These are phyloP conservation scores for Epichloe scottii DNA, from an alignment of 2,329 filamentous ascomycete genomes.

Conservation along the genomic window DNA sequence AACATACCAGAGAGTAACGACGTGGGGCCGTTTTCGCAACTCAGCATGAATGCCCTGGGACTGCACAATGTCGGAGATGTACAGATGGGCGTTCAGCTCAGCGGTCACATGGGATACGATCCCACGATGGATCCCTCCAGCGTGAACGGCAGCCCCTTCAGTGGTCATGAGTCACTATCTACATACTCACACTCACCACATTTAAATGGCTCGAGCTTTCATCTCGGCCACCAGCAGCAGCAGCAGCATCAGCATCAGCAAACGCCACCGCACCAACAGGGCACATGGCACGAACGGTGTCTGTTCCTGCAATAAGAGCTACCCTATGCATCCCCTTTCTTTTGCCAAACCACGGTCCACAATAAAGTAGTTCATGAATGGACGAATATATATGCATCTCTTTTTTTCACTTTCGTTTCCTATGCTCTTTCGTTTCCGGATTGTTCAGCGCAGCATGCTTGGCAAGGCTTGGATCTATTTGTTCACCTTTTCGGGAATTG, in stretches of 20 bases:
- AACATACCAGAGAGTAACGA: slow-evolving; percentile 13
- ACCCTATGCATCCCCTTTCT: not conserved
- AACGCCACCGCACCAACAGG: not conserved
- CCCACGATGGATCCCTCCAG: slow-evolving; percentile 20
- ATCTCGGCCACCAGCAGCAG: slow-evolving; percentile 5
- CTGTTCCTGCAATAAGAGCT: slow-evolving; percentile 8
- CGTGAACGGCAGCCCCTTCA: slow-evolving; percentile 23
- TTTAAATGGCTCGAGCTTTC: slow-evolving; percentile 8
- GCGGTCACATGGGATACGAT: slow-evolving; percentile 15
- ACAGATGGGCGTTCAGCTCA: slow-evolving; percentile 14
- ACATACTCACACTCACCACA: slow-evolving; percentile 24
- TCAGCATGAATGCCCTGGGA: slow-evolving; percentile 18
- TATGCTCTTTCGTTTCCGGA: not conserved
- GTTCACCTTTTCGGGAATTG: not conserved
- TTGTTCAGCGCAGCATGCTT: not conserved
- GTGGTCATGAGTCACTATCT: slow-evolving; percentile 23
- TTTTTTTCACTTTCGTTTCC: not conserved
- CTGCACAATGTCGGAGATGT: slow-evolving; percentile 16
- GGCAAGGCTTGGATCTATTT: not conserved
- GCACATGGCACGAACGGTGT: slow-evolving; percentile 14
- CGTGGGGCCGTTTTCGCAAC: slow-evolving; percentile 20
- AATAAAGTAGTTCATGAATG: not conserved
- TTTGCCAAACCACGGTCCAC: not conserved
- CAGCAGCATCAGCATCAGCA: slow-evolving; percentile 3
- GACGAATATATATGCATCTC: not conserved